Percentiles rank a stretch among this genome's conserved stretches.
Conservation (phyloP, 805 yeast species). For the Yarrowia sp. region DNA sequence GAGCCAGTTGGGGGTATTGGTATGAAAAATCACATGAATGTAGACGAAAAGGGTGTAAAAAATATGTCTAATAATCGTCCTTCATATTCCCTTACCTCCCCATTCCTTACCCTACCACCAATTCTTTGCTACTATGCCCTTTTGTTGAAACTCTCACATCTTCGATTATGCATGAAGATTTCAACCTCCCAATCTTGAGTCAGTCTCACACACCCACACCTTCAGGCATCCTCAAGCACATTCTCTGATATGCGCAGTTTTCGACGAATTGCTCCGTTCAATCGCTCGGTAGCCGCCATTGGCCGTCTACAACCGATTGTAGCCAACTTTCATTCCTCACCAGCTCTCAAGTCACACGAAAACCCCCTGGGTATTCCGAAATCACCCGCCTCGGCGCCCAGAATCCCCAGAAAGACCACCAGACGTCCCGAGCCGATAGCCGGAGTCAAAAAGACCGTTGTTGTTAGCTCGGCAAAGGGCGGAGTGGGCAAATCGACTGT, state of each 20-base stretch:
- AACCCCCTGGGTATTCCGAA: conserved; percentile 54
- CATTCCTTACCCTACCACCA: no score
- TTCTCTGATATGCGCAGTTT: neutral
- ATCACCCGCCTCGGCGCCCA: conserved; percentile 41
- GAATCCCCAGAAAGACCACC: conserved; percentile 48
- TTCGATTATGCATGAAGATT: neutral
- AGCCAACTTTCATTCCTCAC: neutral
- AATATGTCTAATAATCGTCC: no score
- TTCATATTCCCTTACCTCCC: no score
- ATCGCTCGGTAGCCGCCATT: neutral
- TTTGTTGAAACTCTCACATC: no score
- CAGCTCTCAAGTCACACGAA: conserved; percentile 40
- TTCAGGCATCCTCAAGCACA: neutral
- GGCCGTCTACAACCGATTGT: neutral
- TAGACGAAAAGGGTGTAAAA: no score
- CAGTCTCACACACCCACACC: neutral
- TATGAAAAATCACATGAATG: no score
- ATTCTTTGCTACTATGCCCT: no score
- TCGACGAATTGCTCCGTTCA: neutral
- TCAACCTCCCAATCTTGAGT: neutral
- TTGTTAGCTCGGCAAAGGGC: conserved; percentile 75
- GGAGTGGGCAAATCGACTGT: conserved; percentile 83
- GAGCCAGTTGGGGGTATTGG: no score
- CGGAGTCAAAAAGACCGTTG: conserved; percentile 57
- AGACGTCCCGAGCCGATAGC: conserved; percentile 45